phyloP scores from a whole-genome alignment of 805 yeast species.

The Sugiyamaella marilandica region DNA sequence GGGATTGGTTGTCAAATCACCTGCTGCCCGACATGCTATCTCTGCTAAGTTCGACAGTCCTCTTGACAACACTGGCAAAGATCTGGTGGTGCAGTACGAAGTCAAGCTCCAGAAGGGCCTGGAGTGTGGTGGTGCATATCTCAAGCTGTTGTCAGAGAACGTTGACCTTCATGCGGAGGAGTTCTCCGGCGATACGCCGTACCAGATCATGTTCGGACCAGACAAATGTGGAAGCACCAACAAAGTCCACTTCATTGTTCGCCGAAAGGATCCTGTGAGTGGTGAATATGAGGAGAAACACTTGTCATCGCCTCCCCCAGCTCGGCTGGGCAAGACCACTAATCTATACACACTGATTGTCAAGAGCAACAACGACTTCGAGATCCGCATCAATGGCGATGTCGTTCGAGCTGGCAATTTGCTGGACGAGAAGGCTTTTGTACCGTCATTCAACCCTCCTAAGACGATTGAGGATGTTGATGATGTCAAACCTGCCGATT shows the following conservation, averaged over 20 bases:
- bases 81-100: slow-evolving; percentile 84
- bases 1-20: slow-evolving; percentile 70
- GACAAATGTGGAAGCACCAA: slow-evolving; percentile 81
- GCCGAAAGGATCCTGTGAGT: slow-evolving; percentile 50
- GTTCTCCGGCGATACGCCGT: slow-evolving; percentile 64
- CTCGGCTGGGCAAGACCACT: slow-evolving; percentile 48
- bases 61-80: slow-evolving; percentile 55
- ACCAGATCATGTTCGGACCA: slow-evolving; percentile 91
- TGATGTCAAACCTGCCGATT: slow-evolving; percentile 67
- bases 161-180: slow-evolving; percentile 38
- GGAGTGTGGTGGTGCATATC: slow-evolving; percentile 84
- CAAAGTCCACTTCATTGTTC: slow-evolving; percentile 72
- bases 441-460: slow-evolving; percentile 70
- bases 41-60: slow-evolving; percentile 54
- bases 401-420: slow-evolving; percentile 66
- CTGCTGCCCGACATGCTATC: slow-evolving; percentile 81
- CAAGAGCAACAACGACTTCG: slow-evolving; percentile 60
- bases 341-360: slow-evolving; percentile 74
- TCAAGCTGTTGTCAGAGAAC: slow-evolving; percentile 58
- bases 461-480: slow-evolving; percentile 50
- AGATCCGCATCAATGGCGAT: slow-evolving; percentile 79
- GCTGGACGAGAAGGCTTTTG: slow-evolving; percentile 48
- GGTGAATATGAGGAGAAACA: slow-evolving; percentile 66
- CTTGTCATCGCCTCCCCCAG: slow-evolving; percentile 61
- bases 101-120: slow-evolving; percentile 76